A percentile compares a stretch with the other conserved stretches of the same genome.
Conservation (phyloP, 225 moss, liverwort and hornwort species). For the Bryum argenteum region DNA sequence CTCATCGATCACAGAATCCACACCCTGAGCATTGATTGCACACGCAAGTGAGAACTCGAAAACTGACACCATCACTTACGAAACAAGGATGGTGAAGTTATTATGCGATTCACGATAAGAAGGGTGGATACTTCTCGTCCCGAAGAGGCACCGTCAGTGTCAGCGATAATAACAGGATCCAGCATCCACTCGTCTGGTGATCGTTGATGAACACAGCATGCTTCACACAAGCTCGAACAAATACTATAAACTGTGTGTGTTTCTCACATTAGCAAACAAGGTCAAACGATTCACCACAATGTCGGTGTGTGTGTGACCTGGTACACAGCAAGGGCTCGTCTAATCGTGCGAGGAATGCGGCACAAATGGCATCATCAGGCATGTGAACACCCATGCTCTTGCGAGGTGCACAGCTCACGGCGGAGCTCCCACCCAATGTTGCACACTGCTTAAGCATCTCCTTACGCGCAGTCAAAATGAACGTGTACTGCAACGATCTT, state of each 20-base stretch:
- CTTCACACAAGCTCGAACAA: too few species aligned
- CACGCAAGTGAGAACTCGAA: not conserved
- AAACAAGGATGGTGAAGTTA: not conserved
- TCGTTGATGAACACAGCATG: slow-evolving; percentile 60
- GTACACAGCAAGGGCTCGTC: slow-evolving; percentile 65
- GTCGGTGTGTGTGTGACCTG: too few species aligned
- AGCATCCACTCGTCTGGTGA: slow-evolving; percentile 69
- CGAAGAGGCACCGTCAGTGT: slow-evolving; percentile 53
- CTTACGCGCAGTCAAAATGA: slow-evolving; percentile 90
- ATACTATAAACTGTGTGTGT: too few species aligned
- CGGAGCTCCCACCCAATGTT: slow-evolving; percentile 85
- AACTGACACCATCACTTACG: not conserved
- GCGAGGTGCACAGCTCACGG: slow-evolving; percentile 77
- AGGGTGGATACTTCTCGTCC: slow-evolving; percentile 66
- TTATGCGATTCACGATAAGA: too few species aligned
- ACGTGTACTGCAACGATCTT: slow-evolving; percentile 95
- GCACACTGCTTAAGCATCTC: slow-evolving; percentile 97
- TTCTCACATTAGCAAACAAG: too few species aligned
- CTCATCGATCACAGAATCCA: slow-evolving; percentile 67
- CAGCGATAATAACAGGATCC: slow-evolving; percentile 66
- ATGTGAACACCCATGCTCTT: slow-evolving; percentile 69
- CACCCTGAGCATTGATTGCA: slow-evolving; percentile 48
- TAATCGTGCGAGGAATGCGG: slow-evolving; percentile 46
- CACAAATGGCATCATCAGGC: slow-evolving; percentile 63
- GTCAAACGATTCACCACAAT: too few species aligned